Conservation (phyloP, 768 basidiomycete species). For the Mycena galopus region DNA sequence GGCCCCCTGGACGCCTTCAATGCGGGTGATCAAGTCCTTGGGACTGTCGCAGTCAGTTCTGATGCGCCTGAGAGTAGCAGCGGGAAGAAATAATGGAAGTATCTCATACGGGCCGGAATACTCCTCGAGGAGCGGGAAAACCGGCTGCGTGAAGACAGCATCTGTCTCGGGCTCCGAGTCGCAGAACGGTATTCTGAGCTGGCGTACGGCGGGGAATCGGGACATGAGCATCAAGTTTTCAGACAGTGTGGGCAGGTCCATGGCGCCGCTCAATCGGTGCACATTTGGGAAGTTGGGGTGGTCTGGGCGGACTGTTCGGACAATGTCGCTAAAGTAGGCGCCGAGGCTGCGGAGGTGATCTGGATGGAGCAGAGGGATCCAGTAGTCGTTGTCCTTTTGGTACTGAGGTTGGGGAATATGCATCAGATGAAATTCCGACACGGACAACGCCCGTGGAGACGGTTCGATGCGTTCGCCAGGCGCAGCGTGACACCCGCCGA, state of each 20-base stretch:
- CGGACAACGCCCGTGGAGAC: not conserved
- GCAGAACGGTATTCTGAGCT: not conserved
- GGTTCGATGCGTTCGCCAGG: constrained; percentile 2
- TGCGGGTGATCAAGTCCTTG: not conserved
- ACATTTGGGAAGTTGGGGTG: not conserved
- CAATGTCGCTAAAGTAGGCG: not conserved
- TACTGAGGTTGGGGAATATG: not conserved
- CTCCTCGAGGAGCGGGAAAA: not conserved
- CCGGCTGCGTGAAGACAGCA: not conserved
- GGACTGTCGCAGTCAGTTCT: not conserved
- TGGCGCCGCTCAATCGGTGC: not conserved
- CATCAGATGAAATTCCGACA: not conserved
- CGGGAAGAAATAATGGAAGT: not conserved
- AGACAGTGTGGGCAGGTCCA: not conserved
- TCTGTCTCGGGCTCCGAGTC: too few species aligned
- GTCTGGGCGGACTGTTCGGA: too few species aligned
- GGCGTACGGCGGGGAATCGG: not conserved
- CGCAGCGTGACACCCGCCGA: not conserved
- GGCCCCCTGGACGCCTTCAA: not conserved
- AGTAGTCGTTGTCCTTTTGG: not conserved
- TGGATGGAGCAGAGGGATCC: not conserved
- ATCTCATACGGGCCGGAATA: not conserved
- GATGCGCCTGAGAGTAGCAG: not conserved
- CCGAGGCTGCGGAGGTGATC: not conserved
- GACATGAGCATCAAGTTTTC: not conserved